These are phyloP conservation scores for Chaetomiaceae sp. DNA, from an alignment of 2,329 filamentous ascomycete genomes.

Conservation along the genomic window DNA sequence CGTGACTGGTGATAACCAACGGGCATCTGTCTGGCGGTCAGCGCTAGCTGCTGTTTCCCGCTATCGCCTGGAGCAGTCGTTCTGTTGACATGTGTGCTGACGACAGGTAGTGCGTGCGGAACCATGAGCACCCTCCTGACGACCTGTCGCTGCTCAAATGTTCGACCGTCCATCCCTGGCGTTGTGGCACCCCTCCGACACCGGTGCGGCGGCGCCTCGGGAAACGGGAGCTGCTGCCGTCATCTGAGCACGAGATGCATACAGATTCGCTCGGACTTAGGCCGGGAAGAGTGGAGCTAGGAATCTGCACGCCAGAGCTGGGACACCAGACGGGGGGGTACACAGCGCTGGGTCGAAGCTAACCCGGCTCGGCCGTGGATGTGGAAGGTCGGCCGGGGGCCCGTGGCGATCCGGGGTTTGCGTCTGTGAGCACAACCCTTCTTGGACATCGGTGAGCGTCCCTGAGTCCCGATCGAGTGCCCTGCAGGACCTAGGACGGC, in stretches of 20 bases:
- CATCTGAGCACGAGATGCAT: background rate
- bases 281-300: background rate
- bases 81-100: constrained; percentile 4
- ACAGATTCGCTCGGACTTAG: background rate
- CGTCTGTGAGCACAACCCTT: background rate
- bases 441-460: background rate
- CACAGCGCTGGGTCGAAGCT: background rate
- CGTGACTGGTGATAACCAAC: constrained; percentile 5
- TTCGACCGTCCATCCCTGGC: background rate
- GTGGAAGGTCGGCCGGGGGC: background rate
- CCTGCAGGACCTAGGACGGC: background rate
- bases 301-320: background rate
- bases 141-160: constrained; percentile 8
- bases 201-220: background rate
- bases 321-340: background rate
- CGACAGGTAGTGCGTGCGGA: background rate
- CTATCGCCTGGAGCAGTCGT: background rate
- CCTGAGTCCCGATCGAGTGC: background rate
- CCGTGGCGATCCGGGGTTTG: background rate
- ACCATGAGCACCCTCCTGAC: background rate
- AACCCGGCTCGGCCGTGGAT: background rate
- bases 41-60: background rate
- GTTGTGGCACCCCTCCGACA: background rate
- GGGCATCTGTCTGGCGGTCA: background rate
- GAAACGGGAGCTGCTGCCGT: background rate